phyloP scores from a whole-genome alignment of 2,329 filamentous ascomycete genomes.

The Talaromyces sp. region DNA sequence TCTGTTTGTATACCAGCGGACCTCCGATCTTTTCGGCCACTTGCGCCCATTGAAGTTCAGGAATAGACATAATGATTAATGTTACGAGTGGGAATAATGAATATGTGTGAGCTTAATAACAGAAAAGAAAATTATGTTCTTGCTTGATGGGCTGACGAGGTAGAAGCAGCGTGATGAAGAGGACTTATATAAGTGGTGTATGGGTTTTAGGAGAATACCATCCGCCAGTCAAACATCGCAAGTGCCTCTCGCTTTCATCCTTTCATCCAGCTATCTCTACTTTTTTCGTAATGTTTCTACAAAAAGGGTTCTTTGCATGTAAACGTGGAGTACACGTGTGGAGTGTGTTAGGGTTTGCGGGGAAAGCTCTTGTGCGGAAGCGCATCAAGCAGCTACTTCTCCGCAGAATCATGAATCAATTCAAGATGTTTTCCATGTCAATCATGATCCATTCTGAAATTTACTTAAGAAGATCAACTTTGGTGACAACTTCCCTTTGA shows the following conservation, averaged over 20 bases:
- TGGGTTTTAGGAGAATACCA: background rate
- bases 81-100: background rate
- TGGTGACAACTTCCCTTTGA: constrained; percentile 2
- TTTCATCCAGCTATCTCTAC: background rate
- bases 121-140: background rate
- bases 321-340: background rate
- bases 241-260: background rate
- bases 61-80: constrained; percentile 51
- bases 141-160: background rate
- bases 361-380: background rate
- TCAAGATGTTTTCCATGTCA: background rate
- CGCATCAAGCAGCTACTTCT: background rate
- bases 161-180: background rate
- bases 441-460: background rate
- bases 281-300: background rate
- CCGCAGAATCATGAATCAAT: background rate
- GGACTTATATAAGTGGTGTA: constrained; percentile 8
- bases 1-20: constrained; percentile 53
- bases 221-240: background rate
- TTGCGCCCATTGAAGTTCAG: constrained; percentile 85
- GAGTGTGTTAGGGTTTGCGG: background rate
- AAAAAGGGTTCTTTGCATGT: too few species aligned
- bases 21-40: constrained; percentile 76
- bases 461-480: background rate
- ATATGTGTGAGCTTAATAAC: background rate